These are phyloP conservation scores for Prunus fruticosa DNA, from an alignment of 306 rosid species.

Conservation along the genomic window DNA sequence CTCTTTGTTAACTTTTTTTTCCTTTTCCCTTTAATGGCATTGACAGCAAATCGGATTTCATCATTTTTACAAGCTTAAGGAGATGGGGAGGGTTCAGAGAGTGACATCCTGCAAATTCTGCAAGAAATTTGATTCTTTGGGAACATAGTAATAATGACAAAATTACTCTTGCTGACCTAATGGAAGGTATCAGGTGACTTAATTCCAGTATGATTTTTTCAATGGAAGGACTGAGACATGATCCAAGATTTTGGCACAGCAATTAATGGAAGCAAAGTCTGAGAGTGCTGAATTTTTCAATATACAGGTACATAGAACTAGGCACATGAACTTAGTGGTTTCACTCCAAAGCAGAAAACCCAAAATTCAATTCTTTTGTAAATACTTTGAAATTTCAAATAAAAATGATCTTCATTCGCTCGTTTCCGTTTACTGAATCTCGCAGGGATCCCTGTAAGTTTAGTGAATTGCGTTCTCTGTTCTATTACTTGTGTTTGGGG, in stretches of 20 bases:
- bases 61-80: slow-evolving; percentile 73
- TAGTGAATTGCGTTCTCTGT: neutral
- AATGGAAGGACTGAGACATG: neutral
- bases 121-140: slow-evolving; percentile 57
- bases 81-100: slow-evolving; percentile 67
- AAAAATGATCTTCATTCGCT: neutral
- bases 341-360: neutral
- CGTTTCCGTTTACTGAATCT: neutral
- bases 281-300: neutral
- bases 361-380: slow-evolving; percentile 1
- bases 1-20: neutral
- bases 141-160: slow-evolving; percentile 47
- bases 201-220: neutral
- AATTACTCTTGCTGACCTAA: slow-evolving; percentile 55
- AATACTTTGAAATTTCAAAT: neutral
- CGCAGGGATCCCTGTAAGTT: neutral
- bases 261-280: neutral
- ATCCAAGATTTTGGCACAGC: neutral
- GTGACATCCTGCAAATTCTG: slow-evolving; percentile 48
- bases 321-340: neutral
- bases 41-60: slow-evolving; percentile 64
- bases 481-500: no score
- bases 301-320: neutral
- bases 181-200: slow-evolving; percentile 29
- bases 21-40: no score